These are phyloP conservation scores for Paramecium primaurelia DNA, from an alignment of 73 alveolate species.

Conservation along the genomic window DNA sequence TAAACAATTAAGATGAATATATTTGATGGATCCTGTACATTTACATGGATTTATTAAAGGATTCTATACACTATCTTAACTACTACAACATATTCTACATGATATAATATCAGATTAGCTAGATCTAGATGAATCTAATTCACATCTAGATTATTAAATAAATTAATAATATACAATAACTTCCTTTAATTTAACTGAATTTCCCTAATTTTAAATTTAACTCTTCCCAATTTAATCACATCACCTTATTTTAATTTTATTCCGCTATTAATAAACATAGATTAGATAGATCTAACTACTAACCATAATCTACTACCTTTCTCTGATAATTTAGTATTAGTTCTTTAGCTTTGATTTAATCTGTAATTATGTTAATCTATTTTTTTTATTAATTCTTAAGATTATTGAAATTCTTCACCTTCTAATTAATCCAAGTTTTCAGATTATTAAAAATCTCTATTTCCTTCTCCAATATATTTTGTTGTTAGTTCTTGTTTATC, in stretches of 20 bases:
- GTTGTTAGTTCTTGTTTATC: background rate
- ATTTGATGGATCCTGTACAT: slow-evolving; percentile 61
- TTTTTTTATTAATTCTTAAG: background rate
- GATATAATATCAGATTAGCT: background rate
- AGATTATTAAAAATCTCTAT: background rate
- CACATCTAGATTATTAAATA: background rate
- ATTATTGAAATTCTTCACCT: background rate
- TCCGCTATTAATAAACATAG: background rate
- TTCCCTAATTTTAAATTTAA: slow-evolving; percentile 34
- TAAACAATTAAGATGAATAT: slow-evolving; percentile 63
- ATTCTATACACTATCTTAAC: background rate
- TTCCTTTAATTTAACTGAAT: background rate
- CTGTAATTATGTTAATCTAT: background rate
- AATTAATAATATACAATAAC: background rate
- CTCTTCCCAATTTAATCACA: slow-evolving; percentile 49
- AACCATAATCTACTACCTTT: slow-evolving; percentile 9
- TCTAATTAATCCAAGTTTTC: slow-evolving; percentile 2
- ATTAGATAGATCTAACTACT: background rate
- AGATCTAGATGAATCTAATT: background rate
- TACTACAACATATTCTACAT: slow-evolving; percentile 62
- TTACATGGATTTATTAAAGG: slow-evolving; percentile 66
- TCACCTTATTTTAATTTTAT: slow-evolving; percentile 21
- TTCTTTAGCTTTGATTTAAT: background rate
- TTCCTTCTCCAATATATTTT: background rate
- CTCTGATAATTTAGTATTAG: slow-evolving; percentile 4